phyloP scores from a whole-genome alignment of 345 rosid genomes.

The Noccaea caerulescens region DNA sequence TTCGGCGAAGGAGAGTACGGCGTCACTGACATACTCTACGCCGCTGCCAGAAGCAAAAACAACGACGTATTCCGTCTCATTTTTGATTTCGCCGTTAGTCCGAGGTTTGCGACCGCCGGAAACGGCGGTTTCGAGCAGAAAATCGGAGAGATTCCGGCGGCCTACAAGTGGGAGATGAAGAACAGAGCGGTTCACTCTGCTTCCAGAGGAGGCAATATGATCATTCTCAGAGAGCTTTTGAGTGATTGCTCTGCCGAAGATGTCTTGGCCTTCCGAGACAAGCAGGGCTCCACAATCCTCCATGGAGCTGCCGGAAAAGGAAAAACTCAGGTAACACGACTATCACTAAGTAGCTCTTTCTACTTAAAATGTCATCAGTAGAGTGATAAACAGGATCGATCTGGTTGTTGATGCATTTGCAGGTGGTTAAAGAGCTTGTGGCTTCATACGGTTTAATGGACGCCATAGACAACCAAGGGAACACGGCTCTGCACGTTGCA shows the following conservation, averaged over 20 bases:
- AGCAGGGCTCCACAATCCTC: conserved; percentile 74
- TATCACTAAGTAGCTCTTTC: not conserved
- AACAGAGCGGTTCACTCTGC: conserved; percentile 91
- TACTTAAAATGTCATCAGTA: not conserved
- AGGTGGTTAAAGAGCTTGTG: conserved; percentile 70
- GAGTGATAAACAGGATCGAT: not conserved
- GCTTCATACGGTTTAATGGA: conserved; percentile 55
- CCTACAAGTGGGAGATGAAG: conserved; percentile 74
- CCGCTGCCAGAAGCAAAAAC: conserved; percentile 81
- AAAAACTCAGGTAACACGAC: conserved; percentile 61
- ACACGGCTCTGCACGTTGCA: conserved; percentile 76
- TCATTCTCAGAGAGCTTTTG: conserved; percentile 62
- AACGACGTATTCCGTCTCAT: conserved; percentile 64
- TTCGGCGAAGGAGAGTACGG: conserved; percentile 98
- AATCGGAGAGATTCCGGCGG: conserved; percentile 61
- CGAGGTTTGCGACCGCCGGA: conserved; percentile 59
- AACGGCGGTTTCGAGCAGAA: conserved; percentile 65
- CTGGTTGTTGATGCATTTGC: conserved; percentile 16
- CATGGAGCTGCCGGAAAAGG: conserved; percentile 96
- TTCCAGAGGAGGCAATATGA: conserved; percentile 79
- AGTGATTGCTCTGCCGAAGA: conserved; percentile 46
- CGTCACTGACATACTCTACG: conserved; percentile 83
- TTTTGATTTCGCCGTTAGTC: conserved; percentile 69
- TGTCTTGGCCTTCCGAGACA: conserved; percentile 70
- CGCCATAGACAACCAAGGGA: conserved; percentile 63